Base-by-base conservation (phyloP, 2,329 filamentous ascomycete species). In the Arthrinium phaeospermum region DNA sequence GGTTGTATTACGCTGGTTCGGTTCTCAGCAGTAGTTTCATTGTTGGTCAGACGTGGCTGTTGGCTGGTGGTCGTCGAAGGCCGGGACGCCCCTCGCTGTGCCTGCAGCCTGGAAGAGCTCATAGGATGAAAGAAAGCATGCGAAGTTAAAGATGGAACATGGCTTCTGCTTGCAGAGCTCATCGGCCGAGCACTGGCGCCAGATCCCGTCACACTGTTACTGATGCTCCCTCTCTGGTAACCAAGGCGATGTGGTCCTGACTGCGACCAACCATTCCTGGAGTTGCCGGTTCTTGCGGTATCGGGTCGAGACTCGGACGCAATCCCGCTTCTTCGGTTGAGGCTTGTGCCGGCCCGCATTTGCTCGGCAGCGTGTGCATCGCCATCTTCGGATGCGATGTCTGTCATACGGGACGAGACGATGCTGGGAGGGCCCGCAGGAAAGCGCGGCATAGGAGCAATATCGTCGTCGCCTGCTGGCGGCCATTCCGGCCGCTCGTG, bases 101-200 rank as follows among this genome's bases (percentile, higher is more conserved):
- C 95, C 83, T 98, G 96, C 69, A 98, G 86, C 81, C 94, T 93
- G 81, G 98, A 95, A 34, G 96, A 97, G 84, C 95, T 98, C 94
- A 99, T 97, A 51, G 96, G 96, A 30, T 92, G 93, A 80, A 97
- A 98, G 85, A 99, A 98, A 71, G 94, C 96, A 79, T 96, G 93
- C 22, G 94, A 95, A 3, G 94, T 92, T 70, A 99, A 85, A 1
- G 93, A 95, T 1, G 96, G 95, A 27, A 97, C 95, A 86, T 99
- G 96, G 57, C 94, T 96, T 79, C 92, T 90, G 80, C 92, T 95
- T 67, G 92, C 87, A 57, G 93, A 88, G 75, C 92, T 96, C 22
- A 86, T 87, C 70, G 86, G 92, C 75, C 88, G 88, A 76, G 82
- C 90, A 80, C 81, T 87, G 53, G 85, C 81, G 71, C 82, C 82